These are phyloP conservation scores for Sclerotinia borealis DNA, from an alignment of 2,329 filamentous ascomycete genomes.

Conservation along the genomic window DNA sequence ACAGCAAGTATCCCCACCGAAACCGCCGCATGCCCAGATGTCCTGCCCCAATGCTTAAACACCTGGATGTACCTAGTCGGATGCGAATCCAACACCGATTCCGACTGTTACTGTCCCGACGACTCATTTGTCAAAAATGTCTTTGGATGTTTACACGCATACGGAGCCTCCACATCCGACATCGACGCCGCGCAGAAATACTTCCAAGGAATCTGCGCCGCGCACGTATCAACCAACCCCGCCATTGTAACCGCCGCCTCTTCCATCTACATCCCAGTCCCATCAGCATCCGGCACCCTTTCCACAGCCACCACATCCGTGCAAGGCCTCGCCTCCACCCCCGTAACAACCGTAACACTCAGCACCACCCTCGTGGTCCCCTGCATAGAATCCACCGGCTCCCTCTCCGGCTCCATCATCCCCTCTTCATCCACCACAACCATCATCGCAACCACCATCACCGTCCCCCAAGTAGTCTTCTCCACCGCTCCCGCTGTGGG, in stretches of 20 bases:
- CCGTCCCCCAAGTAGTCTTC: conserved; percentile 49
- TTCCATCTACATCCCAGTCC: conserved; percentile 49
- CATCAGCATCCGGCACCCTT: conserved; percentile 36
- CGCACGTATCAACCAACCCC: conserved; percentile 70
- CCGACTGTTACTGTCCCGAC: conserved; percentile 80
- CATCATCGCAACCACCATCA: conserved; percentile 42
- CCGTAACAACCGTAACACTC: conserved; percentile 44
- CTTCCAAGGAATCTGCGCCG: conserved; percentile 86
- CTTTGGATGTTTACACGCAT: conserved; percentile 73
- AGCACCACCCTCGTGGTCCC: conserved; percentile 47
- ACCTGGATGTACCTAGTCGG: conserved; percentile 72
- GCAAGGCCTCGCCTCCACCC: conserved; percentile 31
- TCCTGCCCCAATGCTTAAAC: conserved; percentile 85
- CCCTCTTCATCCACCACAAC: conserved; percentile 46
- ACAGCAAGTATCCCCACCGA: conserved; percentile 34
- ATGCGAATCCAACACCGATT: conserved; percentile 81
- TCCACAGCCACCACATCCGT: conserved; percentile 14
- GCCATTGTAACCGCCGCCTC: conserved; percentile 73
- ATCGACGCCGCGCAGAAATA: conserved; percentile 68
- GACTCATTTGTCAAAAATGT: conserved; percentile 70
- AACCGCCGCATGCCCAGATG: conserved; percentile 46
- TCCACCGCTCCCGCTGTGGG: conserved; percentile 20
- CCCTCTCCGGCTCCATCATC: conserved; percentile 38
- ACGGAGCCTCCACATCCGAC: conserved; percentile 60
- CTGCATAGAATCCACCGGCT: conserved; percentile 38